A percentile compares a stretch with the other conserved stretches of the same genome.
Conservation (phyloP, 2,329 filamentous ascomycete genomes). For the Cercospora sp. region DNA sequence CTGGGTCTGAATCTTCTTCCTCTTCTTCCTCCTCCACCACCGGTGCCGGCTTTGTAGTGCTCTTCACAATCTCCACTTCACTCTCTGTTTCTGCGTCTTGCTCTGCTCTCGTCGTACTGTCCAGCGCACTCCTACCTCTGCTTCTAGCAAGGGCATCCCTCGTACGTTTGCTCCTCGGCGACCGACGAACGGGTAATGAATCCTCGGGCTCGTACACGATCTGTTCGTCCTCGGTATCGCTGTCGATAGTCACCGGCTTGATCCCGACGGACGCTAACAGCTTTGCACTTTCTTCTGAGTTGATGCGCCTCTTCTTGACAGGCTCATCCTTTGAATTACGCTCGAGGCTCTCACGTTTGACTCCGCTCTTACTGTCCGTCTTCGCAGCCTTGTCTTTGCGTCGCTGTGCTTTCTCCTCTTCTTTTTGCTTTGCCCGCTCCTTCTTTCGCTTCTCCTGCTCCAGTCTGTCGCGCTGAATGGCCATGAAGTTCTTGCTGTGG, state of each 20-base stretch:
- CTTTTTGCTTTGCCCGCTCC: conserved; percentile 36
- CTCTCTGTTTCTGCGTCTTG: conserved; percentile 25
- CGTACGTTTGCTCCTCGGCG: conserved; percentile 21
- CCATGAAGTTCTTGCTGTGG: conserved; percentile 43
- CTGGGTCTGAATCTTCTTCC: conserved; percentile 43
- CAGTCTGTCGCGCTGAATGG: conserved; percentile 32
- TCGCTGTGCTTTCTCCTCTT: conserved; percentile 31
- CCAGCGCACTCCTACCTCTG: conserved; percentile 11
- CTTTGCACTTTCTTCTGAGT: conserved; percentile 29
- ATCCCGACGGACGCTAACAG: conserved; percentile 27
- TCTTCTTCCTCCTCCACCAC: conserved; percentile 28
- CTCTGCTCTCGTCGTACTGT: not conserved
- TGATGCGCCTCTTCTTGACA: conserved; percentile 35
- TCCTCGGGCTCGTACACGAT: conserved; percentile 9
- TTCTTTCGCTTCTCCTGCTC: conserved; percentile 37
- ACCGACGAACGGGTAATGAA: conserved; percentile 17
- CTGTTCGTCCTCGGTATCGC: conserved; percentile 21
- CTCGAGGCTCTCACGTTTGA: conserved; percentile 33
- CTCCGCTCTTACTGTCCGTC: conserved; percentile 30
- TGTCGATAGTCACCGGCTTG: conserved; percentile 15
- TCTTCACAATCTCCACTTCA: conserved; percentile 17
- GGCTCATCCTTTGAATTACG: conserved; percentile 17
- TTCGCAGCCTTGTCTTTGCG: conserved; percentile 38
- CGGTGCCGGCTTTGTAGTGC: not conserved
- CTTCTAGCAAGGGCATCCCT: conserved; percentile 13